Base-by-base conservation (phyloP, 2,329 filamentous ascomycete genomes). In the Malbranchea zuffiana region DNA sequence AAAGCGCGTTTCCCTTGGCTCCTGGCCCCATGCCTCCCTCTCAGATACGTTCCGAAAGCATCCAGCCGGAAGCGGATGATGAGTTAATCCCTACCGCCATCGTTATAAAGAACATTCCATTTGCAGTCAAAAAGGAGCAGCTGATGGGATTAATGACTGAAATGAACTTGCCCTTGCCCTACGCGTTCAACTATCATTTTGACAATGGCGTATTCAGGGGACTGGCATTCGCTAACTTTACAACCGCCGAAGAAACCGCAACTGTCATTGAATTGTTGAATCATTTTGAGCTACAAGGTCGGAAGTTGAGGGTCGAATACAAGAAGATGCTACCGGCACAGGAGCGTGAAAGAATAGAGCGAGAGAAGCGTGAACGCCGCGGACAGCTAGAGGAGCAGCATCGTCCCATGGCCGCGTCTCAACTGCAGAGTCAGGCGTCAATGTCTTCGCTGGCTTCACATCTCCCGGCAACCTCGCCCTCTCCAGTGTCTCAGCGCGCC, bases 151-250 rank as follows among this genome's bases (percentile, higher is more conserved):
- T 95, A 49, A 98, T 98, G 90, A 83, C 87, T 6, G 84, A 94
- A 13, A 75, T 96, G 72, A 82, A 85, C 48, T 73, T 98, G 25
- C 90, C 90, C 1, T 75, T 96, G 48, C 90, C 90, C 0, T 98
- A 98, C 55, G 90, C 90, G 8, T 98, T 98, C 71, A 98, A 98
- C 68, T 96, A 98, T 55, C 90, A 98, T 61, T 98, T 98, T 55
- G 90, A 98, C 57, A 92, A 93, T 52, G 90, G 90, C 18, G 87
- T 98, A 18, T 98, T 98, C 67, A 74, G 90, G 40, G 90, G 90
- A 5, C 69, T 98, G 35, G 90, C 90, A 2, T 98, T 98, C 65
- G 90, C 90, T 55, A 98, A 98, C 63, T 98, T 96, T 60, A 93
- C 90, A 23, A 94, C 85, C 11, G 78, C 90, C 1, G 83, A 95